These are phyloP conservation scores for Triangularia verruculosa DNA, from an alignment of 2,329 filamentous ascomycete species.

Conservation along the genomic window DNA sequence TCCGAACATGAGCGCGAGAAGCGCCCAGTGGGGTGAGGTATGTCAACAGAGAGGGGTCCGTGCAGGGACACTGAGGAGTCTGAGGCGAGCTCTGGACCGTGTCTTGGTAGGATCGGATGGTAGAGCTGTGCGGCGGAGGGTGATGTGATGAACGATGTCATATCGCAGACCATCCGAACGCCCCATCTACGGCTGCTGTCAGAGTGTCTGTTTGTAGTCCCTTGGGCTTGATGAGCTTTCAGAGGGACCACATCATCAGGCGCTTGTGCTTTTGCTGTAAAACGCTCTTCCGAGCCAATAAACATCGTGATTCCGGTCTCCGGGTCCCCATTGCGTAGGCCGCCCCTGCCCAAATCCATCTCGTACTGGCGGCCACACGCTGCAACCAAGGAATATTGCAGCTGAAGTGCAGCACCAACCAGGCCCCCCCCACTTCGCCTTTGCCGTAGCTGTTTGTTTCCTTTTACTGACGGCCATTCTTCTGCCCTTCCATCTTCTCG, in stretches of 20 bases:
- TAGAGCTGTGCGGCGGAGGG: not conserved
- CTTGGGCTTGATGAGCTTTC: not conserved
- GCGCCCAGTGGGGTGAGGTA: not conserved
- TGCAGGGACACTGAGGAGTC: not conserved
- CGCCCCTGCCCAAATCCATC: not conserved
- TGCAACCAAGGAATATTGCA: not conserved
- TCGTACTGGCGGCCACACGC: not conserved
- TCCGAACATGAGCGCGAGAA: not conserved
- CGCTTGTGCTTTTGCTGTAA: not conserved
- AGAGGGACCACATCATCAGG: not conserved
- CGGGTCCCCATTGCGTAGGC: not conserved
- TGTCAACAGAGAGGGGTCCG: not conserved
- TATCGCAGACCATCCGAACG: not conserved
- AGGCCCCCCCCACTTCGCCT: not conserved
- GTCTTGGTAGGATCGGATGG: too few relatives aligned
- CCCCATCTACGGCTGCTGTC: not conserved
- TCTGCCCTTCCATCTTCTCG: not conserved
- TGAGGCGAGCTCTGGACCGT: too few relatives aligned
- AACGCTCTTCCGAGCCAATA: not conserved
- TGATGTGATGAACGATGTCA: not conserved
- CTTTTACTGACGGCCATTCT: not conserved
- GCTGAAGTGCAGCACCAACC: not conserved
- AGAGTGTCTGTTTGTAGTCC: not conserved
- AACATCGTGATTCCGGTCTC: not conserved
- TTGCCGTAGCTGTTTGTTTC: slow-evolving; percentile 2